Percentiles rank a stretch among this genome's conserved stretches.
These are phyloP conservation scores for Apiospora rasikravindrae DNA, from an alignment of 2,329 filamentous ascomycete species.

Conservation along the genomic window DNA sequence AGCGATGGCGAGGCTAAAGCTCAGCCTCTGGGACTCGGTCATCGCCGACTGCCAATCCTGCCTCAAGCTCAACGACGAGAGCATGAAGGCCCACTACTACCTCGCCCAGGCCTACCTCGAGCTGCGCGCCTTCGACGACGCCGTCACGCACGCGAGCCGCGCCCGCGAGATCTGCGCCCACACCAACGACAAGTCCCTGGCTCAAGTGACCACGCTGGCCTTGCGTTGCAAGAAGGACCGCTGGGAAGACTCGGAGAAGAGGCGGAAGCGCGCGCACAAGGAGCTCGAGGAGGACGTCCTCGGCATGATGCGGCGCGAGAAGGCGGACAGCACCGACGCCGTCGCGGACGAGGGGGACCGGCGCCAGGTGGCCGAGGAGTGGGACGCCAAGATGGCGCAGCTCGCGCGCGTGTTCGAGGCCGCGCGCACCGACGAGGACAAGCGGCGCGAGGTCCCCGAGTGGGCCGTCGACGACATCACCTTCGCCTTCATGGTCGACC, in stretches of 20 bases:
- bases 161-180: conserved; percentile 75
- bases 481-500: conserved; percentile 77
- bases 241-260: conserved; percentile 78
- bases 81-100: conserved; percentile 85
- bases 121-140: conserved; percentile 73
- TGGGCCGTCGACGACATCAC: conserved; percentile 79
- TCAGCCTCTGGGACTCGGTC: conserved; percentile 74
- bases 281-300: conserved; percentile 67
- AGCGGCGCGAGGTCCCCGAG: conserved; percentile 69
- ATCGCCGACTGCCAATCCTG: conserved; percentile 79
- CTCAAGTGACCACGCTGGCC: conserved; percentile 74
- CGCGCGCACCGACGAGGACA: conserved; percentile 50
- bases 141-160: conserved; percentile 69
- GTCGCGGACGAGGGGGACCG: conserved; percentile 44
- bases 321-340: conserved; percentile 44
- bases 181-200: conserved; percentile 69
- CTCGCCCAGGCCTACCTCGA: conserved; percentile 83
- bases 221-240: conserved; percentile 82
- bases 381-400: conserved; percentile 49
- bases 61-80: conserved; percentile 67
- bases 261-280: conserved; percentile 58
- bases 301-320: conserved; percentile 53
- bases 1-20: conserved; percentile 79
- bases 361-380: conserved; percentile 54
- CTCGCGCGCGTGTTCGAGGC: conserved; percentile 58